Evolutionary conservation across 768 basidiomycete species (phyloP).

Genomic region (Trametes meyenii): DNA sequence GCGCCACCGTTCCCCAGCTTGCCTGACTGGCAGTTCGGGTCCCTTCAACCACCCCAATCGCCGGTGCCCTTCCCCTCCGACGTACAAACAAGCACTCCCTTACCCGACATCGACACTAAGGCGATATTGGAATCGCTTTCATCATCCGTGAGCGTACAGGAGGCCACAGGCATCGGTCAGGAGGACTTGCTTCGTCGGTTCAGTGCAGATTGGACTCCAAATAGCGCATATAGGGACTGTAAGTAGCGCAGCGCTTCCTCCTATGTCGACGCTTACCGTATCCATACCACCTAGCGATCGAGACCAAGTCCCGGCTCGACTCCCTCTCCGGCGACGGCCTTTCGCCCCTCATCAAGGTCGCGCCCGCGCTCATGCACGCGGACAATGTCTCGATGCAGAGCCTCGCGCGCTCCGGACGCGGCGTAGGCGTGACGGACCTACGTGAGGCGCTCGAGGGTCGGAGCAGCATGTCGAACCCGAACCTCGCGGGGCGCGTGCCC

Average conservation of each 20-base stretch:
- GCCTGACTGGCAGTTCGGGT: slow-evolving; percentile 42
- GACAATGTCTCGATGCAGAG: slow-evolving; percentile 90
- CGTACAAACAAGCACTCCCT: slow-evolving; percentile 31
- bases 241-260: slow-evolving; percentile 35
- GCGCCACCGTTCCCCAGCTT: slow-evolving; percentile 32
- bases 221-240: slow-evolving; percentile 78
- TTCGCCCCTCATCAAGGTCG: slow-evolving; percentile 77
- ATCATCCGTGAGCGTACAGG: slow-evolving; percentile 55
- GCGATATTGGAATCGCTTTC: slow-evolving; percentile 59
- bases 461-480: slow-evolving; percentile 79
- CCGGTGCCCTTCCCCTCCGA: slow-evolving; percentile 45
- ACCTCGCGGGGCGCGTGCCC: slow-evolving; percentile 59
- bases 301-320: slow-evolving; percentile 56
- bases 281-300: slow-evolving; percentile 48
- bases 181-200: slow-evolving; percentile 57
- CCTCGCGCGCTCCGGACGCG: slow-evolving; percentile 73
- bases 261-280: background rate
- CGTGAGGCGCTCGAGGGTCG: slow-evolving; percentile 89
- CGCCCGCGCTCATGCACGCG: slow-evolving; percentile 87
- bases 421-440: slow-evolving; percentile 86
- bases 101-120: slow-evolving; percentile 54
- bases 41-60: slow-evolving; percentile 48
- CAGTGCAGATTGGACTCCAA: slow-evolving; percentile 65
- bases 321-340: slow-evolving; percentile 66
- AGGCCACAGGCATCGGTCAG: slow-evolving; percentile 65